phyloP scores from a whole-genome alignment of 2,329 filamentous ascomycete genomes.

The Fusarium albosuccineum region DNA sequence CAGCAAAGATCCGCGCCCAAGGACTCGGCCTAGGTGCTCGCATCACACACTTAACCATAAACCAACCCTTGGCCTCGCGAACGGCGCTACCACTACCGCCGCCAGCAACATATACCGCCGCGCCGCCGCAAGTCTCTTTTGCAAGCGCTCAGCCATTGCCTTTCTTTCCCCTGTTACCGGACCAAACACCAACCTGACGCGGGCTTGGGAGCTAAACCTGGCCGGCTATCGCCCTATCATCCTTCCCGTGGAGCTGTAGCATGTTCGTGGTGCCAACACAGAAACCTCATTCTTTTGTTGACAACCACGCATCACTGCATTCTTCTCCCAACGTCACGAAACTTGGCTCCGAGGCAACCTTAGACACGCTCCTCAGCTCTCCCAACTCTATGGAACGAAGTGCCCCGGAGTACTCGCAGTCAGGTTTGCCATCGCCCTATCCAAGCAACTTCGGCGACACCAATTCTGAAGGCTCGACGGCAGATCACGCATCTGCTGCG shows the following conservation, averaged over 20 bases:
- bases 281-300: conserved; percentile 50
- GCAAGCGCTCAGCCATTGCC: conserved; percentile 48
- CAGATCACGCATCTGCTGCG: conserved; percentile 95
- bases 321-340: conserved; percentile 36
- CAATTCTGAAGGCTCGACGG: conserved; percentile 86
- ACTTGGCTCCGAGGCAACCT: conserved; percentile 46
- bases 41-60: conserved; percentile 51
- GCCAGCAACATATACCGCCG: conserved; percentile 54
- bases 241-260: conserved; percentile 50
- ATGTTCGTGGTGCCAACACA: conserved; percentile 53
- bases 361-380: conserved; percentile 44
- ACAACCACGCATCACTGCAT: conserved; percentile 42
- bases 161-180: conserved; percentile 46
- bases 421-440: conserved; percentile 86
- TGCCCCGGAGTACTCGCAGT: conserved; percentile 84
- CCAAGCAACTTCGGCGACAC: conserved; percentile 74
- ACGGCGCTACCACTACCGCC: conserved; percentile 52
- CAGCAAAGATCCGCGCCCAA: conserved; percentile 51
- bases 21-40: conserved; percentile 51
- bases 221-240: conserved; percentile 47
- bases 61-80: conserved; percentile 46
- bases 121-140: conserved; percentile 50
- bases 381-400: conserved; percentile 68
- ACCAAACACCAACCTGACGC: conserved; percentile 50
- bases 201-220: conserved; percentile 51